These are phyloP conservation scores for Dactylellina haptotyla DNA, from an alignment of 2,329 filamentous ascomycete genomes.

Conservation along the genomic window DNA sequence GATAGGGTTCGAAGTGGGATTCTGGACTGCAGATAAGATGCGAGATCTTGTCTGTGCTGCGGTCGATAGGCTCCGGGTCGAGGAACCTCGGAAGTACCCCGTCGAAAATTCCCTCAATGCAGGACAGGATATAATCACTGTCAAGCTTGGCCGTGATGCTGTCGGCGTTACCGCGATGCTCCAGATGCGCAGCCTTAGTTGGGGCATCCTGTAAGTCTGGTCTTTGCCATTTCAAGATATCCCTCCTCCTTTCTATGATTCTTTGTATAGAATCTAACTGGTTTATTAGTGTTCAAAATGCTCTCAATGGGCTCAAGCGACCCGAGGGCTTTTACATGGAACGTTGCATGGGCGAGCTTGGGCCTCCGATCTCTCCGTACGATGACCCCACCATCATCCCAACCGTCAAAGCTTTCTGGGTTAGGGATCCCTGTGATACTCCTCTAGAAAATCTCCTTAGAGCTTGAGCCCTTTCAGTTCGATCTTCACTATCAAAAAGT, in stretches of 20 bases:
- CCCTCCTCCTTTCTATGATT: not conserved
- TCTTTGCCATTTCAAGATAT: not conserved
- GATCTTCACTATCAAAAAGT: no score
- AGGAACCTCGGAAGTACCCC: constrained; percentile 24
- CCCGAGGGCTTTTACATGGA: constrained; percentile 46
- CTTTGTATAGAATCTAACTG: not conserved
- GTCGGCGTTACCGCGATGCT: constrained; percentile 17
- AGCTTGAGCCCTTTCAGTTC: no score
- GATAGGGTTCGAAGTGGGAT: constrained; percentile 8
- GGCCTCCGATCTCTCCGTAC: constrained; percentile 19
- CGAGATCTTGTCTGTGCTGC: constrained; percentile 30
- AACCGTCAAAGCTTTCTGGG: constrained; percentile 20
- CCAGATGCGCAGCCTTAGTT: constrained; percentile 23
- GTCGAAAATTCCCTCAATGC: constrained; percentile 12
- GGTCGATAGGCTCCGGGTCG: constrained; percentile 22
- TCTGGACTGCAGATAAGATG: constrained; percentile 27
- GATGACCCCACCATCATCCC: constrained; percentile 21
- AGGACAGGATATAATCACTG: constrained; percentile 11
- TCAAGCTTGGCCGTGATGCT: constrained; percentile 1
- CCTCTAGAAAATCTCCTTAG: constrained; percentile 13
- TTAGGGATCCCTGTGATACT: constrained; percentile 20
- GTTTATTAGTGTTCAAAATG: constrained; percentile 13
- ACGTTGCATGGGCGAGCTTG: constrained; percentile 26
- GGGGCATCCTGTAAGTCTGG: constrained; percentile 34
- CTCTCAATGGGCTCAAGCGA: constrained; percentile 35